Evolutionary conservation across 805 yeast genomes (phyloP).

Genomic region (Zygoascus flipseniorum): DNA sequence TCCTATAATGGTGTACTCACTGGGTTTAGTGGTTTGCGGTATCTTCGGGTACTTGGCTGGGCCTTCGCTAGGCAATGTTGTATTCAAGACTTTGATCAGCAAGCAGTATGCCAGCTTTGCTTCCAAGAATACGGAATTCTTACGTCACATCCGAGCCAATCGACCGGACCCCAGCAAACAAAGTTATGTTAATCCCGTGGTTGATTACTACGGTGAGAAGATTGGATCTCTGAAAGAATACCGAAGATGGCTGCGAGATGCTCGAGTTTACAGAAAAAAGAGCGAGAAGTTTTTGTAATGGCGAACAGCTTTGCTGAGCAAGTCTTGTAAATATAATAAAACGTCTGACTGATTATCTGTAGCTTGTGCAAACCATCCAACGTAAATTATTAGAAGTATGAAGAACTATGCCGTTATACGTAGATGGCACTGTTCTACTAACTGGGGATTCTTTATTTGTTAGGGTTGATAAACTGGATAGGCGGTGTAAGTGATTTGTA

Average conservation of each 20-base stretch:
- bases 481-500: too few species aligned
- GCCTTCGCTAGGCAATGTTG: constrained; percentile 65
- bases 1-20: constrained; percentile 72
- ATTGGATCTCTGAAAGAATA: constrained; percentile 79
- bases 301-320: too few species aligned
- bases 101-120: constrained; percentile 21
- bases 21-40: constrained; percentile 64
- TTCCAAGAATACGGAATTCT: constrained; percentile 61
- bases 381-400: too few species aligned
- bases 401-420: too few species aligned
- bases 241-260: constrained; percentile 93
- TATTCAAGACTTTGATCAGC: constrained; percentile 41
- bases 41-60: constrained; percentile 75
- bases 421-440: too few species aligned
- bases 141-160: constrained; percentile 63
- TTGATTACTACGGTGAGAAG: constrained; percentile 97
- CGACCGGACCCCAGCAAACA: constrained; percentile 91
- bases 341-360: too few species aligned
- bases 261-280: constrained; percentile 63
- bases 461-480: too few species aligned
- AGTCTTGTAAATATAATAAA: too few species aligned
- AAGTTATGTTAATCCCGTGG: constrained; percentile 87
- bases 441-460: too few species aligned
- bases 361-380: too few species aligned
- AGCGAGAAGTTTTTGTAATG: constrained; percentile 25